A percentile compares a stretch with the other conserved stretches of the same genome.
phyloP scores from a whole-genome alignment of 2,329 filamentous ascomycete species.

The Dryadomyces quercus-mongolicae region DNA sequence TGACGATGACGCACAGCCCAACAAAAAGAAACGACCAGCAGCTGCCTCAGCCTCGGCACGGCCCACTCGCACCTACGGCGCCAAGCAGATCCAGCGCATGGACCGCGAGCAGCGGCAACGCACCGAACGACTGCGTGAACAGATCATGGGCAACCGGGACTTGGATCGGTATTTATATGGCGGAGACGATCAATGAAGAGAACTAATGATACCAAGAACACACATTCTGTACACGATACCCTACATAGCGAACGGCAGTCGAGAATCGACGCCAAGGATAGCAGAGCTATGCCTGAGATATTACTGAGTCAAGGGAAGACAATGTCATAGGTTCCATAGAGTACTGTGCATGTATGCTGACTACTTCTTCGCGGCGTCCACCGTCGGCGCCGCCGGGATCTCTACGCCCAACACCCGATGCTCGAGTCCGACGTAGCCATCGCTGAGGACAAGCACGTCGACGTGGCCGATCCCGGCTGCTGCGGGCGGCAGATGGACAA shows the following conservation, averaged over 20 bases:
- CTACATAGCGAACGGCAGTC: no score
- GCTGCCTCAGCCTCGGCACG: constrained; percentile 22
- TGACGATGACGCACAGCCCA: constrained; percentile 5
- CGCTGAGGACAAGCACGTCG: constrained; percentile 69
- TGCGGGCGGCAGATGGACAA: constrained; percentile 47
- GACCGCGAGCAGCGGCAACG: constrained; percentile 50
- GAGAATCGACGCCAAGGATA: no score
- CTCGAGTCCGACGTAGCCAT: constrained; percentile 72
- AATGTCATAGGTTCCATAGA: no score
- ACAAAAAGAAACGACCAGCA: constrained; percentile 22
- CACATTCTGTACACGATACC: no score
- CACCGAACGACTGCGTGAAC: constrained; percentile 49
- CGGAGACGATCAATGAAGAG: background rate
- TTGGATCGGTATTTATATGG: constrained; percentile 59
- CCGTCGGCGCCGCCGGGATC: constrained; percentile 35
- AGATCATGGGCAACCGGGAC: constrained; percentile 67
- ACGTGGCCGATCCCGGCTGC: constrained; percentile 44
- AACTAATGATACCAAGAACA: no score
- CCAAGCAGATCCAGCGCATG: constrained; percentile 55
- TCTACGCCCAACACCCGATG: constrained; percentile 35
- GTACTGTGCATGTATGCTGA: background rate
- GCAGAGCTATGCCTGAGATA: no score
- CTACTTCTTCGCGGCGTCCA: constrained; percentile 31
- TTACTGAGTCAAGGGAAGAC: no score
- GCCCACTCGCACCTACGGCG: constrained; percentile 34